Base-by-base conservation (phyloP, 2,329 filamentous ascomycete species). In the Lachnellula occidentalis region DNA sequence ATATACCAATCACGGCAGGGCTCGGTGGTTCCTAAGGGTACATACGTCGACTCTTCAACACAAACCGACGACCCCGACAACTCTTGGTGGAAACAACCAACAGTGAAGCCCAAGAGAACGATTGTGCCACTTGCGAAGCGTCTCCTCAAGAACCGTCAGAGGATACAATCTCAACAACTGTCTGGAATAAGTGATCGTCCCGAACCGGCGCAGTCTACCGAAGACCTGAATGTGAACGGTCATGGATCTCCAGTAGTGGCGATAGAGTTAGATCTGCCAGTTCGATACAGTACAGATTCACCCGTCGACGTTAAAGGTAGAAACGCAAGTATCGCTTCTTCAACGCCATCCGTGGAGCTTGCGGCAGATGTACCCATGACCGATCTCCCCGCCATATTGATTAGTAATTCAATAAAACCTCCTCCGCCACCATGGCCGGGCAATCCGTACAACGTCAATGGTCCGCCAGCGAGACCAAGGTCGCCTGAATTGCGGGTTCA, bases 401-500 rank as follows among this genome's bases (percentile, higher is more conserved):
- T 60, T 8, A 42, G 50, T n/a, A 63, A 55, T 37, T 36, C 59
- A 22, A 64, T 65, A 41, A 69, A 67, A 47, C 66, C 67, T 48
- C 67, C 67, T 22, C 63, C 67, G 4, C 66, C 66, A 27, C 61
- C 61, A 34, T 67, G 64, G 65, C 61, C 66, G 4, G 57, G 51
- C 22, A 56, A 59, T 22, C 41, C 58, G 9, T 55, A 51, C 11
- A 51, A 21, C 46, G 17, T 37, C 48, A 27, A 31, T 24, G 51
- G 31, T 21, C 45, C 46, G 5, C 48, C 55, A 12, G 48, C n/a
- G n/a, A n/a, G 47, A 22, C 61, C 58, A 27, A 64, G 51, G 45
- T 61, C 61, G 1, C 55, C 66, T 11, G 64, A 65, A 34, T 49
- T 69, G 17, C 61, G 61, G 36, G 78, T 85, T 6, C 80, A 84